Base-by-base conservation (phyloP, 2,329 filamentous ascomycete genomes). In the Verticillium alfalfae region DNA sequence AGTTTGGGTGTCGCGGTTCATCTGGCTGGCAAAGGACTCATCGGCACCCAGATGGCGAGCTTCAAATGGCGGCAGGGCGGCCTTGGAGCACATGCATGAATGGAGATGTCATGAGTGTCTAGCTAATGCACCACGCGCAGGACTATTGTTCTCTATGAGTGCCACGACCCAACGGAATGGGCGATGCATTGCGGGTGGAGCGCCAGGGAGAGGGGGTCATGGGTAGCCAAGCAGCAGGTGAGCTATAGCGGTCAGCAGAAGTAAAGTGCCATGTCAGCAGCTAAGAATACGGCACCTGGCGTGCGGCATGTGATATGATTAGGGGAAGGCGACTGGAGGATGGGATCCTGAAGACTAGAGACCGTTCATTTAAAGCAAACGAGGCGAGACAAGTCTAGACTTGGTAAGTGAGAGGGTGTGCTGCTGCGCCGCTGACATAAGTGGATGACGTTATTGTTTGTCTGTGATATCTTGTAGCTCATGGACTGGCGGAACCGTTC, bases 71-170 rank as follows among this genome's bases (percentile, higher is more conserved):
- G 57, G 63, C 34, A 60, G 59, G 60, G 57, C 7, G 55, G 59
- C 63, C 49, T 58, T n/a, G 52, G 31, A 49, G 62, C 45, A 31
- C 45, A 52, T 52, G 45, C 45, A 52, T 52, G 45, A 22, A 22
- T 52, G 45, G n/a, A 22, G 45, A n/a, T 52, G 45, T 52, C 45
- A 52, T 52, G 45, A 37, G 22, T 12, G 45, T 22, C 18, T 18
- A 5, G 45, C 45, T 52, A 52, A 18, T 18, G 45, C 45, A n/a
- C 18, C 45, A 22, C 8, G n/a, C 18, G 45, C 45, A 22, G 60
- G 58, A 65, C 63, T 65, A 65, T 62, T 60, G 62, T 57, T 34
- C 62, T 62, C 63, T 62, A 62, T 62, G 56, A 56, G 58, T 60
- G 62, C 58, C 63, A 58, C 49, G 56, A 38, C 22, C 45, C 10